Percentiles rank a stretch among this genome's conserved stretches.
phyloP scores from a whole-genome alignment of 805 yeast species.

The Ogataea polymorpha region DNA sequence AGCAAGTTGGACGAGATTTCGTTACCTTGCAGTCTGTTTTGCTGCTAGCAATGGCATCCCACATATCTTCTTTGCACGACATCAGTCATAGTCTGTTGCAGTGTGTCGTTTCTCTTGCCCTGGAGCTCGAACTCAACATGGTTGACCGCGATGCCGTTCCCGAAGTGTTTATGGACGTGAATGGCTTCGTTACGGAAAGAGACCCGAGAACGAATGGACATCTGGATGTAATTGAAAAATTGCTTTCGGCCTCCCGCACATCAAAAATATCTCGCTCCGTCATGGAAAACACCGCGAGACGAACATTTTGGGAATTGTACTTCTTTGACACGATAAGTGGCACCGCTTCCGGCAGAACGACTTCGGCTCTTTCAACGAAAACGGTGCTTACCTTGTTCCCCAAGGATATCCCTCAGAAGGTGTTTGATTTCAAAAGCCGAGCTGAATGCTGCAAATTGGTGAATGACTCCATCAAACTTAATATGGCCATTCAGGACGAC shows the following conservation, averaged over 20 bases:
- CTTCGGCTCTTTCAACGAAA: conserved; percentile 37
- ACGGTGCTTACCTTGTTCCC: conserved; percentile 41
- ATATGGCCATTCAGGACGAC: conserved; percentile 42
- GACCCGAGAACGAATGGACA: conserved; percentile 10
- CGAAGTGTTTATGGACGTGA: conserved; percentile 31
- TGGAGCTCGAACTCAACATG: conserved; percentile 37
- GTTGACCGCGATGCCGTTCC: conserved; percentile 35
- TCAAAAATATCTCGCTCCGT: conserved; percentile 20
- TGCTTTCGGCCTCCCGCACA: conserved; percentile 21
- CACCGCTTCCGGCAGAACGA: conserved; percentile 48
- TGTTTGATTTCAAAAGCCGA: conserved; percentile 46
- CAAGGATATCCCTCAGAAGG: conserved; percentile 29
- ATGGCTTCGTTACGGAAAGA: conserved; percentile 29
- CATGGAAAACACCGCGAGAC: conserved; percentile 37
- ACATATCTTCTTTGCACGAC: conserved; percentile 50
- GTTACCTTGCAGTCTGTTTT: conserved; percentile 42
- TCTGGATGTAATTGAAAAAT: conserved; percentile 16
- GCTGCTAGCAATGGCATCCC: conserved; percentile 42
- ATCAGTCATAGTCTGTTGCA: conserved; percentile 41
- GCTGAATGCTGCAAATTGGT: conserved; percentile 46
- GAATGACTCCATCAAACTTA: conserved; percentile 46
- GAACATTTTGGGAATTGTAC: conserved; percentile 51
- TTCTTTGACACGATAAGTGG: conserved; percentile 52
- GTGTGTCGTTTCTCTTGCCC: conserved; percentile 38
- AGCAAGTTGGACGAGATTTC: conserved; percentile 39